Evolutionary conservation across 2,329 filamentous ascomycete genomes (phyloP).

Genomic region (Calonectria pteridis): DNA sequence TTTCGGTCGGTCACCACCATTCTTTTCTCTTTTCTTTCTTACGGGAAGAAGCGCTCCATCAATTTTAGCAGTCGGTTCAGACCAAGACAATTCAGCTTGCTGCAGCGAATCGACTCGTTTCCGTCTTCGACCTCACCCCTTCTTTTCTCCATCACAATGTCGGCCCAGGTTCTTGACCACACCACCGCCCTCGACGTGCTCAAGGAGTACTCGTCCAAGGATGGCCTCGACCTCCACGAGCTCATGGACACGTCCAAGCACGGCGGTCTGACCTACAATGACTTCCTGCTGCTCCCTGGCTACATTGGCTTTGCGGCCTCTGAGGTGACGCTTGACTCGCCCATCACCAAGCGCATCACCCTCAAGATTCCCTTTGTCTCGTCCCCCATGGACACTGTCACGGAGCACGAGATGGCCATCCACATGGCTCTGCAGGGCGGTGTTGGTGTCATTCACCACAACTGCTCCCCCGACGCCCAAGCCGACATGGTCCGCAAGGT

Average conservation of each 20-base stretch:
- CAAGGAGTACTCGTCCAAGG: slow-evolving; percentile 81
- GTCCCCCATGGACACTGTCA: slow-evolving; percentile 99
- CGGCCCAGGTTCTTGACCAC: slow-evolving; percentile 78
- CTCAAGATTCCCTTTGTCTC: slow-evolving; percentile 98
- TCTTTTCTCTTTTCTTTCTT: slow-evolving; percentile 60
- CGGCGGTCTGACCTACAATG: slow-evolving; percentile 97
- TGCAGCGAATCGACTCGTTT: slow-evolving; percentile 48
- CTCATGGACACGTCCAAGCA: slow-evolving; percentile 92
- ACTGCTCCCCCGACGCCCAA: slow-evolving; percentile 97
- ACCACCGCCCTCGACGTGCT: slow-evolving; percentile 83
- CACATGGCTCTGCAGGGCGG: slow-evolving; percentile 93
- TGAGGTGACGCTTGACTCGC: slow-evolving; percentile 88
- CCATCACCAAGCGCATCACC: slow-evolving; percentile 93
- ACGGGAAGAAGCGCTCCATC: slow-evolving; percentile 66
- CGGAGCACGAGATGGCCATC: slow-evolving; percentile 99
- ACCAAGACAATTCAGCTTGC: slow-evolving; percentile 45
- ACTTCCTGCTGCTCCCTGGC: slow-evolving; percentile 95
- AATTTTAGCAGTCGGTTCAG: slow-evolving; percentile 52
- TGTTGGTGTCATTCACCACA: slow-evolving; percentile 97
- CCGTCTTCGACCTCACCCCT: slow-evolving; percentile 59
- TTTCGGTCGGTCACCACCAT: slow-evolving; percentile 48
- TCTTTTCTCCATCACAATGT: slow-evolving; percentile 68
- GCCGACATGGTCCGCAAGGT: slow-evolving; percentile 99
- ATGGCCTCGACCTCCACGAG: slow-evolving; percentile 89
- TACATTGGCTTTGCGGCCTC: slow-evolving; percentile 98